Percentiles rank a stretch among this genome's conserved stretches.
phyloP scores from a whole-genome alignment of 2,329 filamentous ascomycete species.

The Xylaria sp. region DNA sequence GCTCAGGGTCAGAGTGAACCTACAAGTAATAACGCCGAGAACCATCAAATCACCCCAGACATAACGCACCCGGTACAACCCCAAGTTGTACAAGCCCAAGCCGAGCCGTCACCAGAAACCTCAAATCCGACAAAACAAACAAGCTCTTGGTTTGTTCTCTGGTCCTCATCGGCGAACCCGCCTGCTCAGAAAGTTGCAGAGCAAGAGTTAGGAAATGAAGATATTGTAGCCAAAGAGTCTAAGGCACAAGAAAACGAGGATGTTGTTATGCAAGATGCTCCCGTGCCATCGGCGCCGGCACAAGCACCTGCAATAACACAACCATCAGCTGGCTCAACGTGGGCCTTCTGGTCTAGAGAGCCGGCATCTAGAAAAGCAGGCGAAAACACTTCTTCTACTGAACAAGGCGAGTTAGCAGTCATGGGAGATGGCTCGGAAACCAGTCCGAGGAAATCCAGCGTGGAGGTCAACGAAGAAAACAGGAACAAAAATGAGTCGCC shows the following conservation, averaged over 20 bases:
- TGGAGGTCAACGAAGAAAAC: slow-evolving; percentile 54
- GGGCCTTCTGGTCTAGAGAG: slow-evolving; percentile 84
- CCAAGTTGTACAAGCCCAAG: slow-evolving; percentile 34
- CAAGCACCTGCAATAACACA: slow-evolving; percentile 40
- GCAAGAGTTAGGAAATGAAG: slow-evolving; percentile 35
- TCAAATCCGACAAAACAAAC: slow-evolving; percentile 42
- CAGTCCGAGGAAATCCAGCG: slow-evolving; percentile 61
- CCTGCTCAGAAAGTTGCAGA: slow-evolving; percentile 30
- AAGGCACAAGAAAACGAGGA: slow-evolving; percentile 53
- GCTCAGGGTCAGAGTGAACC: slow-evolving; percentile 30
- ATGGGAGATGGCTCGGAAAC: slow-evolving; percentile 67
- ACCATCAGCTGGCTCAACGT: slow-evolving; percentile 72
- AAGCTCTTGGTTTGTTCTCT: slow-evolving; percentile 53
- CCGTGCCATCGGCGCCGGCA: slow-evolving; percentile 45
- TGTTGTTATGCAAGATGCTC: slow-evolving; percentile 58
- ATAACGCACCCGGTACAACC: slow-evolving; percentile 34
- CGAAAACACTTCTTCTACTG: slow-evolving; percentile 49
- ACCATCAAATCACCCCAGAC: slow-evolving; percentile 40
- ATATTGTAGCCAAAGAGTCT: slow-evolving; percentile 40
- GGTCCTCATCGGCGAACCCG: slow-evolving; percentile 45
- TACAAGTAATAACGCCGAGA: slow-evolving; percentile 32
- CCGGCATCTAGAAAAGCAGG: slow-evolving; percentile 52
- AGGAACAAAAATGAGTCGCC: slow-evolving; percentile 52
- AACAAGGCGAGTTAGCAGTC: slow-evolving; percentile 66
- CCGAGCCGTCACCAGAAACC: slow-evolving; percentile 39